A percentile compares a stretch with the other conserved stretches of the same genome.
Conservation (phyloP, 805 yeast genomes). For the Torulaspora quercuum region DNA sequence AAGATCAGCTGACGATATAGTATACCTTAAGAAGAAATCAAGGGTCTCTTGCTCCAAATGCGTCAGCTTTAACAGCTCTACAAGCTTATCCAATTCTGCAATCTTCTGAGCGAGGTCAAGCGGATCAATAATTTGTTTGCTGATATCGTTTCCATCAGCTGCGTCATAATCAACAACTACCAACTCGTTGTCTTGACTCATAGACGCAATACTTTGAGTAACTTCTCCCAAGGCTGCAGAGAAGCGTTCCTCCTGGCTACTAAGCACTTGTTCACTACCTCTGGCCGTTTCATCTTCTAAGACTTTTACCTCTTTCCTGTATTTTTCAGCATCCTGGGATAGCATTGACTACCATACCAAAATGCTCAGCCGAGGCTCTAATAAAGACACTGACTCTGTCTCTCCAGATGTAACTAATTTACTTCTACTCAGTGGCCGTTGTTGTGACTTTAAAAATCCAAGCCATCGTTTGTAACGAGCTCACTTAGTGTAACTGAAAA, state of each 20-base stretch:
- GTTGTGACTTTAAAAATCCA: no score
- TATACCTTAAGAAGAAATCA: slow-evolving; percentile 33
- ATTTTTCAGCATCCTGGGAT: slow-evolving; percentile 5
- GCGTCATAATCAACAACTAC: slow-evolving; percentile 9
- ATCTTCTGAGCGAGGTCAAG: slow-evolving; percentile 19
- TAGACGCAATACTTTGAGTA: slow-evolving; percentile 22
- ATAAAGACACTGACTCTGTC: no score
- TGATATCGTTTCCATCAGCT: slow-evolving; percentile 1
- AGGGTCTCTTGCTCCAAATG: slow-evolving; percentile 35
- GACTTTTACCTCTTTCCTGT: slow-evolving; percentile 11
- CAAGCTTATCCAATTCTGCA: slow-evolving; percentile 22
- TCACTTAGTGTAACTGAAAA: no score
- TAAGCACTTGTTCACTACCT: slow-evolving; percentile 20
- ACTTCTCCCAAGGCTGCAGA: slow-evolving; percentile 22
- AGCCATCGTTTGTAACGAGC: no score
- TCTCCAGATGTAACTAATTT: no score
- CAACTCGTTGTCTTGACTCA: slow-evolving; percentile 25
- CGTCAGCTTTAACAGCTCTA: slow-evolving; percentile 23
- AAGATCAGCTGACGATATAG: slow-evolving; percentile 25
- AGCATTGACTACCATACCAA: neutral
- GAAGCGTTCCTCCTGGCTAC: slow-evolving; percentile 24
- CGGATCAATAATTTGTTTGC: slow-evolving; percentile 18
- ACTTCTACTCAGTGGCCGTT: no score
- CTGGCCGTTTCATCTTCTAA: slow-evolving; percentile 19
- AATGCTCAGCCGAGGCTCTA: no score